Evolutionary conservation across 192 early-diverging fungal species (phyloP).

Genomic region (Obelidium mucronatum): DNA sequence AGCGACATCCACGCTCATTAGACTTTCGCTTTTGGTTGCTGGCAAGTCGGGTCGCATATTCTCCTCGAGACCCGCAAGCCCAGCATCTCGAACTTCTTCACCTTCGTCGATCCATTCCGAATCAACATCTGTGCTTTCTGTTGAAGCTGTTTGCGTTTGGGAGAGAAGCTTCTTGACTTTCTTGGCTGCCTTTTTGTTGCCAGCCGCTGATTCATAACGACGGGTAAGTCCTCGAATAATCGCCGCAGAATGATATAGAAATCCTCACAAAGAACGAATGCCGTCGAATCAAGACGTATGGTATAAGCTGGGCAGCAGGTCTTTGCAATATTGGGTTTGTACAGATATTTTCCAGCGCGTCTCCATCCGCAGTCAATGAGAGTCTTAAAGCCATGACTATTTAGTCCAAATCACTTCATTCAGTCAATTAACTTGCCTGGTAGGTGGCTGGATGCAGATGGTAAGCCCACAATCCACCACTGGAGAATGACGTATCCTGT

Average conservation of each 20-base stretch:
- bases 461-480: constrained; percentile 72
- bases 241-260: too few species aligned
- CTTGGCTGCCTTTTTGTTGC: constrained; percentile 71
- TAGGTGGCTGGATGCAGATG: constrained; percentile 50
- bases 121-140: constrained; percentile 1
- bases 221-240: too few species aligned
- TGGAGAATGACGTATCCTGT: constrained; percentile 56
- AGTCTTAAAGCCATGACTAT: constrained; percentile 65
- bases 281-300: constrained; percentile 66
- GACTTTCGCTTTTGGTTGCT: too few species aligned
- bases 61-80: background rate
- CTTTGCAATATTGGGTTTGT: constrained; percentile 71
- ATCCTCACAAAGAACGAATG: constrained; percentile 62
- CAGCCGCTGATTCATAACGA: constrained; percentile 25
- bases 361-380: constrained; percentile 81
- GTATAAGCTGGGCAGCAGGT: constrained; percentile 82
- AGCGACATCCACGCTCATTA: too few species aligned
- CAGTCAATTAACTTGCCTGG: constrained; percentile 19
- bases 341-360: constrained; percentile 74
- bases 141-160: constrained; percentile 35
- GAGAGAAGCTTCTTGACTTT: constrained; percentile 66
- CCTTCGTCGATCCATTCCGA: too few species aligned
- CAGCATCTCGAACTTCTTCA: constrained; percentile 2
- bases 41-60: background rate
- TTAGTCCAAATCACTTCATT: too few species aligned